Evolutionary conservation across 345 rosid genomes (phyloP), one percentile per base, ranked within the genome.

Genomic region (Populus tremula): DNA sequence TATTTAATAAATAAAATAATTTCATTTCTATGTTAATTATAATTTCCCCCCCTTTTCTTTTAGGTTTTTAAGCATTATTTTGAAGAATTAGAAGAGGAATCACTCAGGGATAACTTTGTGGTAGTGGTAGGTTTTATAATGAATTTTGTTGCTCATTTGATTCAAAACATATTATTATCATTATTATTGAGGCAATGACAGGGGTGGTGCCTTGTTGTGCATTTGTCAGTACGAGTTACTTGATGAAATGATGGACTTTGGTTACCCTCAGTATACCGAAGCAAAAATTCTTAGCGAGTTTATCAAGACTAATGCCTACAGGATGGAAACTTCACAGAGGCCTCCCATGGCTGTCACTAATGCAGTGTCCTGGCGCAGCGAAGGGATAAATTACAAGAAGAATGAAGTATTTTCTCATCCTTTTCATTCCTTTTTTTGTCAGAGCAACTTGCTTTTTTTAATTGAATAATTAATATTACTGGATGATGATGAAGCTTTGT

Each of bases 301-400:
- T 80, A 96, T 96, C 81, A 93, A 93, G 90, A 96, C 98, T 4
- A 97, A 93, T 88, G 97, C 99, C 18, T 96, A 92, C 86, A 90
- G 94, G 86, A 91, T 96, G 99, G 99, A 96, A 83, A 95, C 88
- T 71, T 77, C 93, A 14, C 98, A 92, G 82, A 87, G 98, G 82
- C 99, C 99, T 86, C 99, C 99, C 6, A 96, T 96, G 99, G 98
- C 99, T 82, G 97, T 96, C 62, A 96, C 98, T 29, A 93, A 96
- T 85, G 97, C 98, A 45, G 98, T 96, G 39, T 96, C 99, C 29
- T 96, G 97, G 98, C 91, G 99, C 64, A 92, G 97, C 80, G 99
- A 96, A 85, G 98, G 99, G 72, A 88, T 96, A 82, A 77, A 74
- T 62, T 92, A 90, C 84, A 96, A 92, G 87, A 96, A 96, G 87